Percentiles rank a stretch among this genome's conserved stretches.
Evolutionary conservation across 257 asterid genomes (phyloP).

Genomic region (Lithospermum erythrorhizon): DNA sequence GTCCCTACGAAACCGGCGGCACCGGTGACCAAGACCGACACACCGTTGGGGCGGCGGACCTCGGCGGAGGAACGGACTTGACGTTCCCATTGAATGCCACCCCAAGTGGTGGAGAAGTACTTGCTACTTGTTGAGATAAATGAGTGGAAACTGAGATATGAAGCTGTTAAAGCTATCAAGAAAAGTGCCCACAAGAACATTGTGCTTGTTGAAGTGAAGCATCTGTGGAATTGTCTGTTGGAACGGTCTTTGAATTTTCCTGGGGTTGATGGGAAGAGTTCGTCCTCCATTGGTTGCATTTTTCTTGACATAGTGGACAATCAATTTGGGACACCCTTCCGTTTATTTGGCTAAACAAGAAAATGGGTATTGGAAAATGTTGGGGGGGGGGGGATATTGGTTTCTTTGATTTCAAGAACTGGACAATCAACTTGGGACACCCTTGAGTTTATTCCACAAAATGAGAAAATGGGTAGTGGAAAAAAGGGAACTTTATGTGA

Average conservation of each 20-base stretch:
- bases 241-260: slow-evolving; percentile 17
- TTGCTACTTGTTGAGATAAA: slow-evolving; percentile 7
- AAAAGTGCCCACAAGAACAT: slow-evolving; percentile 22
- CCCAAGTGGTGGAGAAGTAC: slow-evolving; percentile 18
- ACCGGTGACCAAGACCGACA: slow-evolving; percentile 18
- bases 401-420: background rate
- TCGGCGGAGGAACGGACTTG: slow-evolving; percentile 17
- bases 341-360: too few species aligned
- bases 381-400: too few species aligned
- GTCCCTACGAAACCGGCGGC: slow-evolving; percentile 19
- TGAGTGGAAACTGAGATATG: slow-evolving; percentile 21
- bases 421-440: background rate
- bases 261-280: slow-evolving; percentile 18
- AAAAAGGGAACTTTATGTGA: too few species aligned
- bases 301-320: background rate
- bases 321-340: background rate
- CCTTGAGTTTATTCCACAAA: too few species aligned
- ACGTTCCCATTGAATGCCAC: slow-evolving; percentile 18
- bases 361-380: too few species aligned
- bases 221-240: slow-evolving; percentile 10
- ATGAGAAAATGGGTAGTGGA: too few species aligned
- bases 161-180: slow-evolving; percentile 17
- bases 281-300: slow-evolving; percentile 1
- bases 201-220: slow-evolving; percentile 19
- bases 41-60: slow-evolving; percentile 11